These are phyloP conservation scores for Cercospora zeae-maydis DNA, from an alignment of 2,329 filamentous ascomycete species.

Conservation along the genomic window DNA sequence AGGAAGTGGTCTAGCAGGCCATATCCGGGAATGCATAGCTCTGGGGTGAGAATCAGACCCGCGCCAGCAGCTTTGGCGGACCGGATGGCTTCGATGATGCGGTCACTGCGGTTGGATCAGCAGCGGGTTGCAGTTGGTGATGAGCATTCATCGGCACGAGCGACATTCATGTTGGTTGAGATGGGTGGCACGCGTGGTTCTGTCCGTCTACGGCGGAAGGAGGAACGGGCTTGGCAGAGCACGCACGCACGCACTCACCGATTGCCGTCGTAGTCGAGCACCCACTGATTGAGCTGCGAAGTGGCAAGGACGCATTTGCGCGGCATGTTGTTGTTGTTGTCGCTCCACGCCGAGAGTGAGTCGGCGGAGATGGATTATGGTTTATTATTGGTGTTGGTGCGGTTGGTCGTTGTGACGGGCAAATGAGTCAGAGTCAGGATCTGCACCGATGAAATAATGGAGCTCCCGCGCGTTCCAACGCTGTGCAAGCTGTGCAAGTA, in stretches of 20 bases:
- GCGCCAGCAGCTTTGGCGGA: constrained; percentile 59
- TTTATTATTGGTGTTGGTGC: background rate
- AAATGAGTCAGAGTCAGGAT: constrained; percentile 5
- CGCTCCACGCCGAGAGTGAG: background rate
- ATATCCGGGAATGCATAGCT: constrained; percentile 59
- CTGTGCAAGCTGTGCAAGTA: too few species aligned
- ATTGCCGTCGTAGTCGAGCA: constrained; percentile 64
- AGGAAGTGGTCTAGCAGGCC: constrained; percentile 63
- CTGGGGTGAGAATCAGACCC: constrained; percentile 51
- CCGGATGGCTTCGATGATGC: constrained; percentile 62
- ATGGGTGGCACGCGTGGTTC: background rate
- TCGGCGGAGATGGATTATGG: background rate
- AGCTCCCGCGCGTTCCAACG: background rate
- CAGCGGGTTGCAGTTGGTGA: background rate
- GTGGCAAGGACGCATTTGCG: constrained; percentile 43
- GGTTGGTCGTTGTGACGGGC: background rate
- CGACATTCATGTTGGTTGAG: background rate
- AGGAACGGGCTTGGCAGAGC: background rate
- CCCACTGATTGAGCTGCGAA: constrained; percentile 44
- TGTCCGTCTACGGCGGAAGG: background rate
- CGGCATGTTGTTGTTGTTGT: constrained; percentile 27
- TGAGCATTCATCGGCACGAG: too few species aligned
- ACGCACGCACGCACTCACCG: constrained; percentile 25
- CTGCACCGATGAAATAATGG: background rate
- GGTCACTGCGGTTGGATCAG: constrained; percentile 33